Percentiles rank a stretch among this genome's conserved stretches.
Evolutionary conservation across 2,329 filamentous ascomycete genomes (phyloP).

Genomic region (Ceratocystis cacaofunesta): DNA sequence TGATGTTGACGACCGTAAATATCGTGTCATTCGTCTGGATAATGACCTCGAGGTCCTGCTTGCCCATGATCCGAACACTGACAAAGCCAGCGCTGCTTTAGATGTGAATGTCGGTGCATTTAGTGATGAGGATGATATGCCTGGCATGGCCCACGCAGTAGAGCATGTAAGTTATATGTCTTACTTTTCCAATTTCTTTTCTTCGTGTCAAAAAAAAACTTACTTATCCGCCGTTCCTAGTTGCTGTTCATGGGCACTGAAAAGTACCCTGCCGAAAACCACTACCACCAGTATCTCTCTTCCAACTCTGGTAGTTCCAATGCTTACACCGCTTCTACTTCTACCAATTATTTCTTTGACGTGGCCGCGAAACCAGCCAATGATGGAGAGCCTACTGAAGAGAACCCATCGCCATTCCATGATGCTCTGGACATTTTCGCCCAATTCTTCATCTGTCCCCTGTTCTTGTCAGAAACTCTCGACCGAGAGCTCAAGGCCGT

Average conservation of each 20-base stretch:
- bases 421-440: constrained; percentile 82
- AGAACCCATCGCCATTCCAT: constrained; percentile 48
- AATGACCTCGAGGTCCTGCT: constrained; percentile 85
- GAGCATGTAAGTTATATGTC: constrained; percentile 51
- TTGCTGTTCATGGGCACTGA: constrained; percentile 96
- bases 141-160: constrained; percentile 87
- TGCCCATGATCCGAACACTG: constrained; percentile 85
- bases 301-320: constrained; percentile 85
- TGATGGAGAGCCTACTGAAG: constrained; percentile 38
- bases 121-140: constrained; percentile 80
- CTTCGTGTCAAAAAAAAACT: background rate
- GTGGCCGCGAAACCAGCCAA: constrained; percentile 66
- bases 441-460: constrained; percentile 80
- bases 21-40: constrained; percentile 68
- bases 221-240: constrained; percentile 23
- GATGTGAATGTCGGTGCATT: constrained; percentile 96
- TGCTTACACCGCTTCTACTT: constrained; percentile 82
- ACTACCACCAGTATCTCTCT: constrained; percentile 84
- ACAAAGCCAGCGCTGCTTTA: constrained; percentile 90
- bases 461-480: constrained; percentile 72
- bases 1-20: constrained; percentile 69
- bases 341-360: constrained; percentile 97
- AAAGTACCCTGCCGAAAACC: constrained; percentile 93
- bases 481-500: constrained; percentile 80
- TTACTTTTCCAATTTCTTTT: background rate